These are phyloP conservation scores for Botrytis fragariae DNA, from an alignment of 2,329 filamentous ascomycete genomes.

Conservation along the genomic window DNA sequence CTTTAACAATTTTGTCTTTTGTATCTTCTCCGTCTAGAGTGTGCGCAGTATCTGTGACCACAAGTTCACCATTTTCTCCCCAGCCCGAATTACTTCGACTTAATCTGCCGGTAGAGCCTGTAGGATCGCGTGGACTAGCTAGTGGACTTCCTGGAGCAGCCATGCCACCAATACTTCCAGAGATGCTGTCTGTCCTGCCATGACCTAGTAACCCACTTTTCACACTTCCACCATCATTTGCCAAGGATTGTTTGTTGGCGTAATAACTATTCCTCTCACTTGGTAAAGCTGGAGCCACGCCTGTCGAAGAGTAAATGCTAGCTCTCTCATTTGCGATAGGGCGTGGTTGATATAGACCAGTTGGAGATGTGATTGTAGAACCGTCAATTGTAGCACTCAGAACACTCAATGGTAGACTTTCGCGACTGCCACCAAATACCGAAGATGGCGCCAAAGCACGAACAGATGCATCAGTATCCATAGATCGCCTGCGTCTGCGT, in stretches of 20 bases:
- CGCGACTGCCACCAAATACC: conserved; percentile 76
- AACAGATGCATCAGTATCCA: conserved; percentile 84
- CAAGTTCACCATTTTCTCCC: conserved; percentile 24
- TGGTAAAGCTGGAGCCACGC: conserved; percentile 60
- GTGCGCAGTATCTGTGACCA: background rate
- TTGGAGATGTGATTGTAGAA: conserved; percentile 49
- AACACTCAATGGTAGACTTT: conserved; percentile 75
- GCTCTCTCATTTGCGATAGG: conserved; percentile 58
- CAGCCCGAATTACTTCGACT: conserved; percentile 37
- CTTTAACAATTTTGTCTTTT: background rate
- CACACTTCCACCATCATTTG: conserved; percentile 70
- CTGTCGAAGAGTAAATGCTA: conserved; percentile 77
- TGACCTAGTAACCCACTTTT: conserved; percentile 77
- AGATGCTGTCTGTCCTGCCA: conserved; percentile 76
- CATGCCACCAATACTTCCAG: conserved; percentile 67
- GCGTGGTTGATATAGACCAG: conserved; percentile 47
- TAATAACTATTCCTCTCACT: conserved; percentile 83
- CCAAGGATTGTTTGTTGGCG: conserved; percentile 51
- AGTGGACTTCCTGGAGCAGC: conserved; percentile 56
- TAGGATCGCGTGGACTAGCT: conserved; percentile 52
- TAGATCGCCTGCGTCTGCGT: conserved; percentile 70
- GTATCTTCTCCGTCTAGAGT: background rate
- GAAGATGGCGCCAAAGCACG: conserved; percentile 81
- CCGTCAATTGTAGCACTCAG: conserved; percentile 68
- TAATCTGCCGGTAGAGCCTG: conserved; percentile 27